These are phyloP conservation scores for Podaxis mareebaensis DNA, from an alignment of 768 basidiomycete species.

Conservation along the genomic window DNA sequence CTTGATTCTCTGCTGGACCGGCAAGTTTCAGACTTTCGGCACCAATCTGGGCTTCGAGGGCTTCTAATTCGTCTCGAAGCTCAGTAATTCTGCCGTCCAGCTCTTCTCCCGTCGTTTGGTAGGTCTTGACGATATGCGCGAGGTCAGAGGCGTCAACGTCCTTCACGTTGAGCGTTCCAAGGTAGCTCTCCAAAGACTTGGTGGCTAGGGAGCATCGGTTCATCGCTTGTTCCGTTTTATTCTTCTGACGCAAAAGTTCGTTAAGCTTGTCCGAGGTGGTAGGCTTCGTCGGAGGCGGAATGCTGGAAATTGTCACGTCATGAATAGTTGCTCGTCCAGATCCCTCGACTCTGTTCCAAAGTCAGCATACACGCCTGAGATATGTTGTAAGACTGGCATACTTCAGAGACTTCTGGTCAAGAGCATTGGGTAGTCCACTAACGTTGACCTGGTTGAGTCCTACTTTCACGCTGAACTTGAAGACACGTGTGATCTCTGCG, in stretches of 20 bases:
- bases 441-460: conserved; percentile 44
- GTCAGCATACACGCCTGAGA: background rate
- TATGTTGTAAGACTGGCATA: conserved; percentile 19
- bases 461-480: conserved; percentile 35
- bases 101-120: conserved; percentile 32
- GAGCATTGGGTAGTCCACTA: conserved; percentile 34
- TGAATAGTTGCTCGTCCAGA: conserved; percentile 46
- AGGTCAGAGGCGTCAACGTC: conserved; percentile 31
- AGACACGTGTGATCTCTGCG: conserved; percentile 43
- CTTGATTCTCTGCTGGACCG: conserved; percentile 23
- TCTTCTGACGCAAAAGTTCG: conserved; percentile 27
- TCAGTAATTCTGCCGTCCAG: conserved; percentile 33
- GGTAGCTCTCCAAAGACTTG: conserved; percentile 33
- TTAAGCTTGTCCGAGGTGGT: conserved; percentile 28
- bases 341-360: conserved; percentile 40
- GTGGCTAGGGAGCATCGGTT: conserved; percentile 30
- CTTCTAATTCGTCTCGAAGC: conserved; percentile 28
- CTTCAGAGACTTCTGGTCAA: conserved; percentile 43
- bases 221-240: conserved; percentile 29
- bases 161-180: conserved; percentile 34
- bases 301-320: conserved; percentile 37
- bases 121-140: conserved; percentile 30
- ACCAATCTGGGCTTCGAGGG: conserved; percentile 24
- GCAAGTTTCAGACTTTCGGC: conserved; percentile 24
- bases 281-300: conserved; percentile 19